Evolutionary conservation across 371 early-diverging fungal genomes (phyloP).

Genomic region (Rhizopus delemar): DNA sequence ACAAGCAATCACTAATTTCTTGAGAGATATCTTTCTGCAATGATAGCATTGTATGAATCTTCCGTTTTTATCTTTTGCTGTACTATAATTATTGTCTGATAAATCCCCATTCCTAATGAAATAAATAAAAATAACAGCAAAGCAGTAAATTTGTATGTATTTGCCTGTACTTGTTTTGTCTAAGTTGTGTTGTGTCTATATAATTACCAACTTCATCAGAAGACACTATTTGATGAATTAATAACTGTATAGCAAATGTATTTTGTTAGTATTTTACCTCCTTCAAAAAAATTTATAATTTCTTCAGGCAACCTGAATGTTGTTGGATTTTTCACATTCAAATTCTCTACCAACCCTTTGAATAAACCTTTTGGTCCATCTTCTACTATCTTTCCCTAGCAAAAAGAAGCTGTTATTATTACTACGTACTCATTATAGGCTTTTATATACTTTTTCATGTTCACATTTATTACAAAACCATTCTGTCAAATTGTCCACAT

Average conservation of each 20-base stretch:
- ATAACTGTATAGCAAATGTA: too few relatives aligned
- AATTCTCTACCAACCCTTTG: conserved; percentile 39
- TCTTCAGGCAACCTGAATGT: conserved; percentile 50
- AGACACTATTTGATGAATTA: conserved; percentile 34
- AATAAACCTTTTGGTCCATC: conserved; percentile 31
- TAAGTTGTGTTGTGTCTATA: conserved; percentile 46
- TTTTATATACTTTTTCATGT: conserved; percentile 32
- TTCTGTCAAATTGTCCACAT: conserved; percentile 49
- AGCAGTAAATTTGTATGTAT: not conserved
- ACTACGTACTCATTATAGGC: not conserved
- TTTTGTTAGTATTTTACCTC: conserved; percentile 38
- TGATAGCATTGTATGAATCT: conserved; percentile 59
- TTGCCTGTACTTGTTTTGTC: conserved; percentile 36
- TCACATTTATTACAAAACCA: conserved; percentile 73
- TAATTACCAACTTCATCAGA: conserved; percentile 64
- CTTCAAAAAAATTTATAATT: conserved; percentile 51
- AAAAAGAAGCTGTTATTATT: conserved; percentile 21
- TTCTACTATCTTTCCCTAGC: not conserved
- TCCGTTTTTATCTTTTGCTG: conserved; percentile 55
- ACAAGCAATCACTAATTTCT: conserved; percentile 67
- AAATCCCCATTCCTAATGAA: conserved; percentile 32
- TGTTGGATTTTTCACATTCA: conserved; percentile 47
- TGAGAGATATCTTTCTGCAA: conserved; percentile 62
- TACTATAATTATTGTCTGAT: conserved; percentile 52
- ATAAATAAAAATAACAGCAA: too few relatives aligned